Conservation (phyloP, 805 yeast genomes). For the Teunomyces barrocoloradensis region DNA sequence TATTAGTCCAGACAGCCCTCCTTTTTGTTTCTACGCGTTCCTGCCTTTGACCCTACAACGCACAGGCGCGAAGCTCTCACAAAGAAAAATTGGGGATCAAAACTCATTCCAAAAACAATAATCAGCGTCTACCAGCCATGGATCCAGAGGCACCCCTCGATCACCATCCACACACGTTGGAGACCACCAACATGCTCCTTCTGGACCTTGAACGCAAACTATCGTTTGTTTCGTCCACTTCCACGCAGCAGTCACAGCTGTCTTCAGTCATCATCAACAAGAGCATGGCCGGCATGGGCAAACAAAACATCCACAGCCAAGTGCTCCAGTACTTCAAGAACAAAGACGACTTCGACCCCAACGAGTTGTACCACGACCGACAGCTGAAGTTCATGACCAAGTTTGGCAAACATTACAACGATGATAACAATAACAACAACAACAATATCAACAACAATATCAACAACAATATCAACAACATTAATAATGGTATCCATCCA, state of each 20-base stretch:
- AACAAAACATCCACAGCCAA: constrained; percentile 27
- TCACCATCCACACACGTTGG: constrained; percentile 11
- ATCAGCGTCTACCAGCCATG: not conserved
- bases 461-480: too few relatives aligned
- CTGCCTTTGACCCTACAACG: too few relatives aligned
- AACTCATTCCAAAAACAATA: not conserved
- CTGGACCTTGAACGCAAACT: constrained; percentile 36
- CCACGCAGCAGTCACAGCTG: constrained; percentile 22
- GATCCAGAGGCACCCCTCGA: not conserved
- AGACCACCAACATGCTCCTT: constrained; percentile 25
- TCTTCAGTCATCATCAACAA: constrained; percentile 15
- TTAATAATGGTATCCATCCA: not conserved
- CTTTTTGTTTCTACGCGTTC: too few relatives aligned
- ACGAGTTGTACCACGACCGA: constrained; percentile 37
- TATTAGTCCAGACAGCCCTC: too few relatives aligned
- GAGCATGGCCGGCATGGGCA: constrained; percentile 19
- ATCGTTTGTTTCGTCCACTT: constrained; percentile 26
- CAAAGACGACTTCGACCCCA: constrained; percentile 19
- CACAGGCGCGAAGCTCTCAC: too few relatives aligned
- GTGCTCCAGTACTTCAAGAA: constrained; percentile 35
- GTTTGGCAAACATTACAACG: constrained; percentile 26
- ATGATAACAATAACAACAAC: constrained; percentile 8
- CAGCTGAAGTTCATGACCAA: constrained; percentile 30
- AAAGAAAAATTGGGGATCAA: not conserved
- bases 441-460: constrained; percentile 4